Evolutionary conservation across 169 alveolate species (phyloP).

Genomic region (Plasmodium relictum): DNA sequence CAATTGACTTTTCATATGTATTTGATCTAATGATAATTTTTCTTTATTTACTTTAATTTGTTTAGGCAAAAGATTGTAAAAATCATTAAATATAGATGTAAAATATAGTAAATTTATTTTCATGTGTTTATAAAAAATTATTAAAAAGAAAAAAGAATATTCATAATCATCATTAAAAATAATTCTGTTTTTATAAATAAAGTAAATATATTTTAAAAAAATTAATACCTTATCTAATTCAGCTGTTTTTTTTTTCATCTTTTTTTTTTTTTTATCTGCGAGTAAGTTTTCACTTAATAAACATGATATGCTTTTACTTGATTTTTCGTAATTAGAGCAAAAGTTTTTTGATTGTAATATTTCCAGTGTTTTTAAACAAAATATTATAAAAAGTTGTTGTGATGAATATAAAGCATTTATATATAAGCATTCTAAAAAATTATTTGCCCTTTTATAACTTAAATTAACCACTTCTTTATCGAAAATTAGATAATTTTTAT

Average conservation of each 20-base stretch:
- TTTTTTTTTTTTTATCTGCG: neutral
- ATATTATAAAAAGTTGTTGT: constrained; percentile 33
- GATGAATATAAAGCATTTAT: constrained; percentile 41
- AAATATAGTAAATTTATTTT: constrained; percentile 51
- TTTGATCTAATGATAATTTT: neutral
- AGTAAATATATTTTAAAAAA: constrained; percentile 67
- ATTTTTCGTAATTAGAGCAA: too few species aligned
- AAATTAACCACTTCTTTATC: constrained; percentile 35
- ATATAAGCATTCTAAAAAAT: constrained; percentile 24
- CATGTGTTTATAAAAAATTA: constrained; percentile 57
- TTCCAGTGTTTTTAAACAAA: constrained; percentile 35
- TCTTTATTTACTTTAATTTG: neutral
- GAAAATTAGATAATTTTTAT: constrained; percentile 15
- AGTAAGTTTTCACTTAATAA: too few species aligned
- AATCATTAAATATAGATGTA: constrained; percentile 59
- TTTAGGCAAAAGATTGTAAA: constrained; percentile 51
- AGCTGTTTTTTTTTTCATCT: constrained; percentile 3
- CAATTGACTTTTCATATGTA: neutral
- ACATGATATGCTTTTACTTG: too few species aligned
- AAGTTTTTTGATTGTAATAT: constrained; percentile 8
- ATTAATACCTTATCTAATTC: constrained; percentile 34
- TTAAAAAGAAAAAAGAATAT: constrained; percentile 37
- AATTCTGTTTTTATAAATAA: constrained; percentile 31
- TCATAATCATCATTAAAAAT: constrained; percentile 55
- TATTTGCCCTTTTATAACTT: constrained; percentile 17